Percentiles rank a stretch among this genome's conserved stretches.
phyloP scores from a whole-genome alignment of 805 yeast species.

The Lachancea meyersii region DNA sequence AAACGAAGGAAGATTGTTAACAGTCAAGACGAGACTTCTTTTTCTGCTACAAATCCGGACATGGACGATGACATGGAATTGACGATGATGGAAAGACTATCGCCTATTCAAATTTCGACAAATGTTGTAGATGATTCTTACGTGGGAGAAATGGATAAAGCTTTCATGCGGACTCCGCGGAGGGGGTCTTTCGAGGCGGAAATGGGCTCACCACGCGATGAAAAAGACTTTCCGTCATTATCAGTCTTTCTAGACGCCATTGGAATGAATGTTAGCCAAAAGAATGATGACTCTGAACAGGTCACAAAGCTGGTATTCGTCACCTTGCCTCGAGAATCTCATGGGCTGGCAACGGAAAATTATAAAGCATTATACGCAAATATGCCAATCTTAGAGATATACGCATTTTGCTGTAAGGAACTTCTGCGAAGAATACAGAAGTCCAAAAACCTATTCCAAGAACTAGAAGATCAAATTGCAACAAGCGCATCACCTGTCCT shows the following conservation, averaged over 20 bases:
- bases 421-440: conserved; percentile 44
- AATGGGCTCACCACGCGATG: background rate
- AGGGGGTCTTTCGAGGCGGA: background rate
- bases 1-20: background rate
- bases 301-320: background rate
- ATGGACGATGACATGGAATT: conserved; percentile 17
- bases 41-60: background rate
- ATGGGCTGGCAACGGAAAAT: conserved; percentile 9
- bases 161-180: background rate
- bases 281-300: background rate
- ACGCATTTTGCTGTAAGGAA: conserved; percentile 50
- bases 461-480: conserved; percentile 41
- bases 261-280: conserved; percentile 14
- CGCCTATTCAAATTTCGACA: conserved; percentile 15
- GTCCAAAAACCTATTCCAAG: conserved; percentile 42
- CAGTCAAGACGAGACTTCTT: background rate
- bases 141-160: background rate
- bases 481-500: conserved; percentile 43
- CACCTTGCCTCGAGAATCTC: background rate
- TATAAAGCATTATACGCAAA: conserved; percentile 21
- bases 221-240: background rate
- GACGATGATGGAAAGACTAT: conserved; percentile 24
- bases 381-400: conserved; percentile 37
- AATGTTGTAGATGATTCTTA: background rate
- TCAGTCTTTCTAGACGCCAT: conserved; percentile 16